Evolutionary conservation across 176 grass and related monocot species (phyloP).

Genomic region (Hordeum marinum): DNA sequence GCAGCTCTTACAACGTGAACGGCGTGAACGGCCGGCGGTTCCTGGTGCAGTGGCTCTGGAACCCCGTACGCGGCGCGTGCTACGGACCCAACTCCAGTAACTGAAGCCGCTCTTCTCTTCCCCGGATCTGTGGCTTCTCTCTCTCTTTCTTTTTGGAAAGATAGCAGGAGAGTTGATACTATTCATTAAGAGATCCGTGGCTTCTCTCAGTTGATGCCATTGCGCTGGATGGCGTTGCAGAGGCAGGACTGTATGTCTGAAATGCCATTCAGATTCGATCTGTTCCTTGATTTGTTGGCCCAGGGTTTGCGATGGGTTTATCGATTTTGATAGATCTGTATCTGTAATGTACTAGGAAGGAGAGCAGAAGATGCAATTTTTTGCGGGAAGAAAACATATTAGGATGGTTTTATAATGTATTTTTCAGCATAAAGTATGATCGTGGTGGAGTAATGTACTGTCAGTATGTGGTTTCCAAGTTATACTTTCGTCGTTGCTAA

Average conservation of each 20-base stretch:
- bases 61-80: conserved; percentile 45
- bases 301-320: not conserved
- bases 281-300: not conserved
- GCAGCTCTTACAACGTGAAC: conserved; percentile 63
- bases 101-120: conserved; percentile 30
- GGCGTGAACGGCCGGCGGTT: conserved; percentile 73
- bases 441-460: not conserved
- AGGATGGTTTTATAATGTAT: not conserved
- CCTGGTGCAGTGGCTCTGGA: conserved; percentile 92
- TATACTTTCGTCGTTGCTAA: not conserved
- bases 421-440: conserved; percentile 15
- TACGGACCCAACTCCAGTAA: conserved; percentile 68
- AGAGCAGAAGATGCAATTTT: not conserved
- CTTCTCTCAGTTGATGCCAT: conserved; percentile 4
- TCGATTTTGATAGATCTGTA: conserved; percentile 17
- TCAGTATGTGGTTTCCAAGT: not conserved
- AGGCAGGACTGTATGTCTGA: not conserved
- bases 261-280: not conserved
- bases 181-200: conserved; percentile 19
- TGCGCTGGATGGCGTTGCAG: conserved; percentile 22
- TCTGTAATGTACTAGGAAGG: not conserved
- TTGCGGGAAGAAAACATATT: not conserved
- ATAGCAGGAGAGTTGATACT: too few species aligned
- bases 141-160: not conserved
- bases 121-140: conserved; percentile 8